A percentile compares a stretch with the other conserved stretches of the same genome.
These are phyloP conservation scores for Fusarium nisikadoi DNA, from an alignment of 2,329 filamentous ascomycete species.

Conservation along the genomic window DNA sequence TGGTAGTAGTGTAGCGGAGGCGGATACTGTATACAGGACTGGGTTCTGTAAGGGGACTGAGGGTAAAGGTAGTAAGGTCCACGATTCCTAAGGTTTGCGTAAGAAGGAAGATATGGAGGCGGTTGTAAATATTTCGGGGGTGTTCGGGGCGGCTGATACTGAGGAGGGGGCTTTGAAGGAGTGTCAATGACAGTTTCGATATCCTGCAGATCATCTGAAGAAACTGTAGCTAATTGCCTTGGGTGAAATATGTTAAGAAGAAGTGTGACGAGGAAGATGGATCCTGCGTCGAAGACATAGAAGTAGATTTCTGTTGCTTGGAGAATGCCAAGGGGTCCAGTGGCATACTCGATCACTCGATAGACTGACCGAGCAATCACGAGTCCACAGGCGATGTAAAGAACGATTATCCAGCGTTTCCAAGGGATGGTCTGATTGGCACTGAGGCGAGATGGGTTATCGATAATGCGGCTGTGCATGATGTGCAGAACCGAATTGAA, in stretches of 20 bases:
- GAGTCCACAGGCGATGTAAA: constrained; percentile 41
- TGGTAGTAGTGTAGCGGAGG: constrained; percentile 12
- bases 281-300: constrained; percentile 50
- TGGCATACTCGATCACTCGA: constrained; percentile 54
- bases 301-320: constrained; percentile 48
- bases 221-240: background rate
- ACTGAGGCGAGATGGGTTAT: background rate
- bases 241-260: constrained; percentile 35
- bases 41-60: background rate
- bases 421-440: constrained; percentile 34
- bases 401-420: constrained; percentile 41
- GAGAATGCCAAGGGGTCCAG: constrained; percentile 46
- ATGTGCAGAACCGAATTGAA: constrained; percentile 59
- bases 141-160: background rate
- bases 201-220: background rate
- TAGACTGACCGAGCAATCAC: constrained; percentile 54
- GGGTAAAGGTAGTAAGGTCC: background rate
- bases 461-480: constrained; percentile 52
- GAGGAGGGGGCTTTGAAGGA: background rate
- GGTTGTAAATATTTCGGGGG: background rate
- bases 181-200: background rate
- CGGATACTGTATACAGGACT: constrained; percentile 12
- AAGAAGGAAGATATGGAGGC: background rate
- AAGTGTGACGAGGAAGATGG: constrained; percentile 42
- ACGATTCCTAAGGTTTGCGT: constrained; percentile 4